phyloP scores from a whole-genome alignment of 495 filamentous ascomycete species.

The Penicillium samsonianum region DNA sequence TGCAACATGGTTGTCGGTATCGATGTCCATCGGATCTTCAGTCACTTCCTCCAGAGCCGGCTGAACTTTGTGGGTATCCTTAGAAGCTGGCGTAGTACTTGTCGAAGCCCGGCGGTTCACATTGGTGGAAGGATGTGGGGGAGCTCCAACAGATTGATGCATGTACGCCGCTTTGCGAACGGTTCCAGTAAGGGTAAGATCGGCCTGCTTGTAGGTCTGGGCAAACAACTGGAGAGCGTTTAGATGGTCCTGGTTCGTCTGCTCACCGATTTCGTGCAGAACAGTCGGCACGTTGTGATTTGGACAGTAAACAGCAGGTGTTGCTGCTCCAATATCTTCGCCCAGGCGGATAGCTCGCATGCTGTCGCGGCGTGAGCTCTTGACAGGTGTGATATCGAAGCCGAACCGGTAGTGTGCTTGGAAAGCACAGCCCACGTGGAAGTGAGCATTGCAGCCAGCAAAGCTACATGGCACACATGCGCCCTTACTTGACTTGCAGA shows the following conservation, averaged over 20 bases:
- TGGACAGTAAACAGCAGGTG: conserved; percentile 85
- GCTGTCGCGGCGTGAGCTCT: conserved; percentile 77
- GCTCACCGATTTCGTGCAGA: conserved; percentile 76
- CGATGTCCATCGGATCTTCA: conserved; percentile 40
- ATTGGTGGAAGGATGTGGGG: conserved; percentile 28
- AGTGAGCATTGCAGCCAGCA: conserved; percentile 68
- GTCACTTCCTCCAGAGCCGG: conserved; percentile 31
- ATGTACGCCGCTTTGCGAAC: conserved; percentile 80
- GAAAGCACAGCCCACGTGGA: conserved; percentile 90
- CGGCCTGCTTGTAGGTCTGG: conserved; percentile 90
- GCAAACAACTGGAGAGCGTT: conserved; percentile 86
- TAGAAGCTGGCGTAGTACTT: conserved; percentile 30
- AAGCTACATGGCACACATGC: conserved; percentile 77
- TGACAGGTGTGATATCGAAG: conserved; percentile 88
- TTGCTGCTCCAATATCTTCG: conserved; percentile 72
- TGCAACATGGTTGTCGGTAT: conserved; percentile 32
- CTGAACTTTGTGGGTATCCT: conserved; percentile 34
- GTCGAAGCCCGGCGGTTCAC: conserved; percentile 44
- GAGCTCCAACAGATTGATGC: conserved; percentile 49
- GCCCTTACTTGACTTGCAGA: conserved; percentile 68
- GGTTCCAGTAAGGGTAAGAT: conserved; percentile 84
- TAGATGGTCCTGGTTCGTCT: conserved; percentile 54
- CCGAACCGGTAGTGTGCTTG: conserved; percentile 79
- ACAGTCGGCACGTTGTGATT: conserved; percentile 71
- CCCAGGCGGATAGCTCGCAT: conserved; percentile 72